Evolutionary conservation across 1,284 basidiomycete species (phyloP).

Genomic region (Cutaneotrichosporon spelunceum): DNA sequence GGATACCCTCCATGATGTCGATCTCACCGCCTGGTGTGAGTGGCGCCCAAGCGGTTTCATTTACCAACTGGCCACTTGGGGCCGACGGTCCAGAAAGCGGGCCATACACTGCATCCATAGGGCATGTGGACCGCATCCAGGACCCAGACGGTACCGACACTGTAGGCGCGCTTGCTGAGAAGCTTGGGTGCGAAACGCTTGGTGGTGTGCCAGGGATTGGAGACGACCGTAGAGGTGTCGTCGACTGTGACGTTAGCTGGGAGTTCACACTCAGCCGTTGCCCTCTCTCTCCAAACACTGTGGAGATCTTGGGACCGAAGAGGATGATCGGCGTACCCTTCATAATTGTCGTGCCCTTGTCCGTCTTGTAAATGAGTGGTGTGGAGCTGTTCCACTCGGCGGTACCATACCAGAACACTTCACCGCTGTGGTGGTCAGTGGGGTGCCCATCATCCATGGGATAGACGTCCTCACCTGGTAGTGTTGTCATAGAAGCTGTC

Average conservation of each 20-base stretch:
- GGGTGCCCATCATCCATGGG: neutral
- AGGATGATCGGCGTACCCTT: constrained; percentile 59
- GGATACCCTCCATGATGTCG: constrained; percentile 45
- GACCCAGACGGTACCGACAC: constrained; percentile 45
- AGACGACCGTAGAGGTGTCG: constrained; percentile 39
- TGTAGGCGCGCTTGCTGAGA: constrained; percentile 59
- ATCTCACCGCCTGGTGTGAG: constrained; percentile 36
- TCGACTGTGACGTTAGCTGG: constrained; percentile 27
- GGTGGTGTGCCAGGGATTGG: constrained; percentile 56
- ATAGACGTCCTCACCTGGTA: constrained; percentile 36
- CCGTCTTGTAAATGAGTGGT: constrained; percentile 58
- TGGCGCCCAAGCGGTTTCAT: neutral
- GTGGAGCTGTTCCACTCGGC: constrained; percentile 36
- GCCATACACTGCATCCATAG: constrained; percentile 45
- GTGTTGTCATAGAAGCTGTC: constrained; percentile 43
- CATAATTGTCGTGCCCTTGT: constrained; percentile 71
- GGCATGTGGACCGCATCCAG: constrained; percentile 68
- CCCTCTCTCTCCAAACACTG: neutral
- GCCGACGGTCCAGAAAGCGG: constrained; percentile 40
- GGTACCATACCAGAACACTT: constrained; percentile 52
- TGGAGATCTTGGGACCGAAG: neutral
- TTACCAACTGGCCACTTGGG: constrained; percentile 34
- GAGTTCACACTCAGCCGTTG: neutral
- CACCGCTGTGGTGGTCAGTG: constrained; percentile 56
- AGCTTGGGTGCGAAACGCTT: constrained; percentile 71